Conservation (phyloP, 2,329 filamentous ascomycete species). For the Exophiala alcalophila region DNA sequence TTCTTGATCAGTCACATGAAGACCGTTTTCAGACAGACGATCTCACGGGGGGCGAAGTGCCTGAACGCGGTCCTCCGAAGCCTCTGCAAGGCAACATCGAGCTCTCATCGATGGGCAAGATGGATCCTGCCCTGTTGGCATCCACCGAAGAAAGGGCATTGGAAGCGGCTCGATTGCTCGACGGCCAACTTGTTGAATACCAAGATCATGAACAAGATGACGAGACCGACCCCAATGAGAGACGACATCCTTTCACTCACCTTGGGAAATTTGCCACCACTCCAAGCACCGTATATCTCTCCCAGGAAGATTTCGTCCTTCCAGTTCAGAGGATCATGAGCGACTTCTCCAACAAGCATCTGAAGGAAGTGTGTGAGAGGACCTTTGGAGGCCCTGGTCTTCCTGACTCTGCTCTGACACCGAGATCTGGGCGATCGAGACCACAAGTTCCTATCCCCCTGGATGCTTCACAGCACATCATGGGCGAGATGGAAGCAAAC, state of each 20-base stretch:
- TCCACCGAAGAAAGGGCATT: constrained; percentile 33
- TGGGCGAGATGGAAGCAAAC: constrained; percentile 62
- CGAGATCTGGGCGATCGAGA: constrained; percentile 48
- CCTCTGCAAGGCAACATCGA: constrained; percentile 19
- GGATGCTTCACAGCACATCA: constrained; percentile 53
- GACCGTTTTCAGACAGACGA: not conserved
- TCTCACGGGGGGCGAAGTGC: not conserved
- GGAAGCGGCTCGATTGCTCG: constrained; percentile 41
- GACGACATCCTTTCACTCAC: constrained; percentile 66
- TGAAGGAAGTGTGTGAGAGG: constrained; percentile 67
- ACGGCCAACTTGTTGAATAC: constrained; percentile 45
- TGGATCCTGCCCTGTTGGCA: constrained; percentile 19
- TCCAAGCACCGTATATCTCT: constrained; percentile 72
- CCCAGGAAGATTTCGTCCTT: constrained; percentile 63
- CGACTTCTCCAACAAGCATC: constrained; percentile 68
- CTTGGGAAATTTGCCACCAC: constrained; percentile 71
- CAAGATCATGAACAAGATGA: not conserved
- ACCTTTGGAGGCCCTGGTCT: constrained; percentile 74
- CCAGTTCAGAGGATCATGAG: constrained; percentile 69
- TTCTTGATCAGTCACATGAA: constrained; percentile 32
- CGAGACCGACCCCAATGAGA: constrained; percentile 34
- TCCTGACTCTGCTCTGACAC: constrained; percentile 69
- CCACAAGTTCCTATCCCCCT: constrained; percentile 58
- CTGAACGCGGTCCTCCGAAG: not conserved
- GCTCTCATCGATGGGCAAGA: constrained; percentile 12